Conservation (phyloP, 345 rosid species). For the Murraya koenigii region DNA sequence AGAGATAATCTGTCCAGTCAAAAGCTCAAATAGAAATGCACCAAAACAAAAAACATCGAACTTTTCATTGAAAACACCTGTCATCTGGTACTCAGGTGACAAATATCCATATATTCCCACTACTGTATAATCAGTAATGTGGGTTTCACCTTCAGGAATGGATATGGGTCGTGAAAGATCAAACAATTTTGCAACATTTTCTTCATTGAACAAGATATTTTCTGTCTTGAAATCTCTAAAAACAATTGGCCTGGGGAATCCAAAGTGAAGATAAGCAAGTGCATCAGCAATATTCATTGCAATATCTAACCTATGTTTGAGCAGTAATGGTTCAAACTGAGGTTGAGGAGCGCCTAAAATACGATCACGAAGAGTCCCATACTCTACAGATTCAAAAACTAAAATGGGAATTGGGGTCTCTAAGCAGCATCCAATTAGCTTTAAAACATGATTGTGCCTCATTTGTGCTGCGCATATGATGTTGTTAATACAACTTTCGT, state of each 20-base stretch:
- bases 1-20: no score
- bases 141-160: no score
- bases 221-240: slow-evolving; percentile 3
- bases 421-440: background rate
- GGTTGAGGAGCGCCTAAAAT: background rate
- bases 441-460: background rate
- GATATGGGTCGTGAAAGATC: background rate
- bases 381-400: background rate
- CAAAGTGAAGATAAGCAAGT: slow-evolving; percentile 21
- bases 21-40: background rate
- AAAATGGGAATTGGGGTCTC: background rate
- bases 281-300: slow-evolving; percentile 16
- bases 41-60: slow-evolving; percentile 20
- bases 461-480: slow-evolving; percentile 1
- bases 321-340: background rate
- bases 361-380: background rate
- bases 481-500: background rate
- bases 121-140: background rate
- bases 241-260: slow-evolving; percentile 17
- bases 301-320: background rate
- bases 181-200: slow-evolving; percentile 11
- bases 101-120: background rate
- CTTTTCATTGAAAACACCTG: slow-evolving; percentile 17
- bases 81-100: background rate
- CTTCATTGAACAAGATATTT: background rate